These are phyloP conservation scores for Trichophyton schoenleinii DNA, from an alignment of 2,329 filamentous ascomycete genomes.

Conservation along the genomic window DNA sequence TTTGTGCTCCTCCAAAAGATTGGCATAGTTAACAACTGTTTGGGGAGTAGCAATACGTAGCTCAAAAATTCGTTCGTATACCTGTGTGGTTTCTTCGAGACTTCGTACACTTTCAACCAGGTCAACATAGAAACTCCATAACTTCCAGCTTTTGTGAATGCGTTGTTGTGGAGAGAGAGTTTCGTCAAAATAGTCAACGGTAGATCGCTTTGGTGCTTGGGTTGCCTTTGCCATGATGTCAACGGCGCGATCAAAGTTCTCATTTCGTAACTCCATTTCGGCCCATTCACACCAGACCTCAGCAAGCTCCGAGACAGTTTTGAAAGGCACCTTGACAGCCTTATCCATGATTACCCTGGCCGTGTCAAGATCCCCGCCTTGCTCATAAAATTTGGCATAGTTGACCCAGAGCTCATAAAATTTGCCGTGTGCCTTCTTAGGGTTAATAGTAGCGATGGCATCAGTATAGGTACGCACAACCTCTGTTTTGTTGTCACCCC, in stretches of 20 bases:
- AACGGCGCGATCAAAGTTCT: conserved; percentile 90
- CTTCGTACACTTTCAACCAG: conserved; percentile 88
- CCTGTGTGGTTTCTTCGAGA: conserved; percentile 79
- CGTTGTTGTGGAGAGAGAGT: conserved; percentile 85
- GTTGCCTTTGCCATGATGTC: conserved; percentile 95
- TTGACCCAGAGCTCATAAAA: conserved; percentile 94
- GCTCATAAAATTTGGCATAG: conserved; percentile 95
- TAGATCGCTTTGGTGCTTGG: conserved; percentile 92
- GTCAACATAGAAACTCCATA: conserved; percentile 99
- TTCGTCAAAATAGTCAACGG: conserved; percentile 98
- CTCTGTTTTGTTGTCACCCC: conserved; percentile 85
- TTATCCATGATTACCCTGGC: conserved; percentile 94
- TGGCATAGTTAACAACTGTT: conserved; percentile 97
- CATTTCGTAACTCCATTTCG: conserved; percentile 89
- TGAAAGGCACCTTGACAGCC: conserved; percentile 94
- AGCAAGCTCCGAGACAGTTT: conserved; percentile 88
- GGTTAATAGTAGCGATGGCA: conserved; percentile 82
- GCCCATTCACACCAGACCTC: conserved; percentile 99
- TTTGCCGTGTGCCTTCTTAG: conserved; percentile 84
- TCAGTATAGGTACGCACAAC: conserved; percentile 90
- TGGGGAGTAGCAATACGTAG: conserved; percentile 95
- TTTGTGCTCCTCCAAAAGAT: conserved; percentile 81
- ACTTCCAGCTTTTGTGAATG: conserved; percentile 97
- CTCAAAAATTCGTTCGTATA: conserved; percentile 97
- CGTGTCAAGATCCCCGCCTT: conserved; percentile 67